A percentile compares a stretch with the other conserved stretches of the same genome.
Evolutionary conservation across 2,329 filamentous ascomycete genomes (phyloP).

Genomic region (Phialemoniopsis sp.): DNA sequence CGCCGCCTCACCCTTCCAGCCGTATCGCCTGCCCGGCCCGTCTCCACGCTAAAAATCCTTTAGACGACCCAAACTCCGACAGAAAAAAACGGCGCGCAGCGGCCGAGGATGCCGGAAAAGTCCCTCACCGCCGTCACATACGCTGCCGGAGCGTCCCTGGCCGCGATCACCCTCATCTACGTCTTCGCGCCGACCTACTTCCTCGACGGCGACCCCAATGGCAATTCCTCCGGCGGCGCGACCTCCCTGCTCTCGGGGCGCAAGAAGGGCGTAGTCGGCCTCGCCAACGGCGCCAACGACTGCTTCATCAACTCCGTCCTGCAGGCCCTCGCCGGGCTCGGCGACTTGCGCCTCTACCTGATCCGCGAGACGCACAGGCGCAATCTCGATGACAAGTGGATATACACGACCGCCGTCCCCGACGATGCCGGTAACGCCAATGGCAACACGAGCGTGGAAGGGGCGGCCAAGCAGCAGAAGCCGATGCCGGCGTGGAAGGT

Average conservation of each 20-base stretch:
- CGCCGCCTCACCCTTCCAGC: no score
- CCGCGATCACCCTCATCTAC: conserved; percentile 91
- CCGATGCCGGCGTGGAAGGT: conserved; percentile 55
- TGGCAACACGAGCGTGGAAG: background rate
- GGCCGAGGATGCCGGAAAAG: conserved; percentile 68
- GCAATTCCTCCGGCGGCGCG: conserved; percentile 7
- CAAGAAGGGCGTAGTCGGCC: conserved; percentile 84
- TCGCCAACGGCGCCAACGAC: conserved; percentile 89
- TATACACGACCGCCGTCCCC: conserved; percentile 64
- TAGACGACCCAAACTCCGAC: no score
- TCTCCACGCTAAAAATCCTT: no score
- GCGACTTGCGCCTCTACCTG: conserved; percentile 84
- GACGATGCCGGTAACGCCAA: conserved; percentile 17
- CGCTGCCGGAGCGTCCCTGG: conserved; percentile 90
- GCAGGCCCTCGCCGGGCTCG: conserved; percentile 85
- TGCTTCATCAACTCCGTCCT: conserved; percentile 97
- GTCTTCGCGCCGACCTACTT: conserved; percentile 98
- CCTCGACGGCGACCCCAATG: conserved; percentile 70
- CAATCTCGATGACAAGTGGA: conserved; percentile 69
- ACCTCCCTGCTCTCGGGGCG: conserved; percentile 32
- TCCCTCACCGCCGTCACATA: conserved; percentile 83
- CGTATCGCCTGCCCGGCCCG: no score
- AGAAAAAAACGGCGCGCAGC: no score
- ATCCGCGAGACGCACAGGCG: conserved; percentile 88
- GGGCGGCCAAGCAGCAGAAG: conserved; percentile 3